Conservation (phyloP, 1,284 basidiomycete species). For the Fistulinella staudtii region DNA sequence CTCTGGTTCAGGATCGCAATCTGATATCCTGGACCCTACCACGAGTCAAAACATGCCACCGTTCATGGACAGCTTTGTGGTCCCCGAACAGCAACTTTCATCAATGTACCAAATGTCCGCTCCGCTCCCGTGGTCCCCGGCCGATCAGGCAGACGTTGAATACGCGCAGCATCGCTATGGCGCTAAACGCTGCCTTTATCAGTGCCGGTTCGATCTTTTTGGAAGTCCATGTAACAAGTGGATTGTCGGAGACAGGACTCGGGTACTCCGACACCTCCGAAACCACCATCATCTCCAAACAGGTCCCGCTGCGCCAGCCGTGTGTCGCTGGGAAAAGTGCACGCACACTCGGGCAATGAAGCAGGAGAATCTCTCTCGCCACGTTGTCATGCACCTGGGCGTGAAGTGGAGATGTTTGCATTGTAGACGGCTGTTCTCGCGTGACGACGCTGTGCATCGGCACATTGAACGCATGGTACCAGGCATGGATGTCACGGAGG, state of each 20-base stretch:
- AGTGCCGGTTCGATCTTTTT: constrained; percentile 24
- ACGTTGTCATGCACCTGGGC: constrained; percentile 28
- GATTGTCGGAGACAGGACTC: constrained; percentile 25
- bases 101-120: background rate
- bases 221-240: constrained; percentile 26
- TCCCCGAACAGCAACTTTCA: background rate
- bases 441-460: constrained; percentile 31
- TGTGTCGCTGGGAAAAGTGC: constrained; percentile 27
- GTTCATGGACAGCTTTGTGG: background rate
- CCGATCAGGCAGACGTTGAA: constrained; percentile 22
- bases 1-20: constrained; percentile 4
- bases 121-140: background rate
- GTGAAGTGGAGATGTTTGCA: constrained; percentile 32
- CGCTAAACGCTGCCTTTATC: constrained; percentile 18
- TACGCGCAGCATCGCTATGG: constrained; percentile 16
- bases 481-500: constrained; percentile 20
- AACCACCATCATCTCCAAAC: constrained; percentile 21
- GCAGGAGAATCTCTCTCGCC: constrained; percentile 34
- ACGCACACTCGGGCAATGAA: constrained; percentile 25
- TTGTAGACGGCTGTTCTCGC: constrained; percentile 26
- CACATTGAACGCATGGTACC: constrained; percentile 30
- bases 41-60: constrained; percentile 4
- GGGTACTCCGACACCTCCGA: constrained; percentile 26
- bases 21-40: background rate
- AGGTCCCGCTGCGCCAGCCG: constrained; percentile 13